These are phyloP conservation scores for Heterobasidion parviporum DNA, from an alignment of 1,284 basidiomycete species.

Conservation along the genomic window DNA sequence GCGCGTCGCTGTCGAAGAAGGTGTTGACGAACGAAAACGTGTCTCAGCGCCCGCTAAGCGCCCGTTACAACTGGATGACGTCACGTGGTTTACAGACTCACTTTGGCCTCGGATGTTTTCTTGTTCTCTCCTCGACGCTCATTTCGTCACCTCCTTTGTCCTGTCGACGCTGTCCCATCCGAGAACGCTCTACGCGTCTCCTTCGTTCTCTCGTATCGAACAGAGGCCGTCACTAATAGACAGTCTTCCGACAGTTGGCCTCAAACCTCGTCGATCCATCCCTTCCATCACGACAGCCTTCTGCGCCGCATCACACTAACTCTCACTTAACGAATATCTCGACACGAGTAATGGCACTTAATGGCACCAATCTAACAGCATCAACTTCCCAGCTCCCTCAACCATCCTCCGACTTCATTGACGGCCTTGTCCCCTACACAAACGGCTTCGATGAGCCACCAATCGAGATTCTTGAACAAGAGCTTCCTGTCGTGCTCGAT, in stretches of 20 bases:
- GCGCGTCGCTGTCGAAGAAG: background rate
- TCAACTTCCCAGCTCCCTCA: constrained; percentile 1
- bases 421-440: constrained; percentile 8
- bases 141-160: too few species aligned
- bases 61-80: background rate
- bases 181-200: too few species aligned
- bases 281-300: too few species aligned
- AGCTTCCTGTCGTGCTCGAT: constrained; percentile 69
- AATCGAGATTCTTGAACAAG: constrained; percentile 57
- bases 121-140: background rate
- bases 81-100: background rate
- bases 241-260: too few species aligned
- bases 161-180: too few species aligned
- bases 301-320: background rate
- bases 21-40: background rate
- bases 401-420: constrained; percentile 2
- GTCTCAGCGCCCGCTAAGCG: background rate
- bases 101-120: background rate
- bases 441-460: constrained; percentile 33
- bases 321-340: background rate
- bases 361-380: constrained; percentile 9
- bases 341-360: constrained; percentile 7
- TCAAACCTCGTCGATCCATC: too few species aligned
- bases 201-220: too few species aligned
- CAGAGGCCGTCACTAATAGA: too few species aligned